Base-by-base conservation (phyloP, 495 filamentous ascomycete genomes). In the Penicillium samsonianum region DNA sequence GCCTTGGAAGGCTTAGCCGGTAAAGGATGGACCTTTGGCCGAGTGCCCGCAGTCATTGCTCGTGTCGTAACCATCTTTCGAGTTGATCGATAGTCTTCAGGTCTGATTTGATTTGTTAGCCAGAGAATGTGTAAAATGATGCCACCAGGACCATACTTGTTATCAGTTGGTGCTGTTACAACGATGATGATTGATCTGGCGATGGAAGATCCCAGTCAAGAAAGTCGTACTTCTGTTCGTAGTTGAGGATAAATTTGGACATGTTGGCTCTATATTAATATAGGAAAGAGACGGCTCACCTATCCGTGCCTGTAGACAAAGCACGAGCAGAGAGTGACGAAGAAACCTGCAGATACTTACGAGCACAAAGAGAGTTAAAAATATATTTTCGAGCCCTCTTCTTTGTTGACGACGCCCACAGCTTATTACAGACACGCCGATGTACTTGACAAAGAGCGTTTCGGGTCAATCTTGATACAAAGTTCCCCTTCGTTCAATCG, bases 231-330 rank as follows among this genome's bases (percentile, higher is more conserved):
- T 33, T 38, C 20, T 17, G 49, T 20, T 41, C 8, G 16, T n/a
- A n/a, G 35, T 38, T 37, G 14, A 50, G 10, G 16, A 8, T 5
- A 40, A 11, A 16, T 40, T 6, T 53, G n/a, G 50, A 19, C 14
- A 19, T 53, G 35, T 53, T 43, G 1, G 5, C 16, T 53, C 25
- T 6, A 53, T 53, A 53, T 43, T 53, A 42, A 53, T 53, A 48
- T 28, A 31, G 20, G 23, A 42, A 38, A n/a, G 17, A 20, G 11
- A 5, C 8, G 3, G n/a, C 16, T 22, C 20, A 11, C 43, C 12
- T 44, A 14, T 42, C 17, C 19, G 5, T 23, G 28, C 8, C 11
- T 20, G 16, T 10, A 20, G 23, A 50, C 44, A 57, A 57, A 57
- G 46, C 44, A 23, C 23, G 25, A 33, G 0, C 19, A 5, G 6